These are phyloP conservation scores for Symbiodinium pilosum DNA, from an alignment of 73 alveolate genomes.

Conservation along the genomic window DNA sequence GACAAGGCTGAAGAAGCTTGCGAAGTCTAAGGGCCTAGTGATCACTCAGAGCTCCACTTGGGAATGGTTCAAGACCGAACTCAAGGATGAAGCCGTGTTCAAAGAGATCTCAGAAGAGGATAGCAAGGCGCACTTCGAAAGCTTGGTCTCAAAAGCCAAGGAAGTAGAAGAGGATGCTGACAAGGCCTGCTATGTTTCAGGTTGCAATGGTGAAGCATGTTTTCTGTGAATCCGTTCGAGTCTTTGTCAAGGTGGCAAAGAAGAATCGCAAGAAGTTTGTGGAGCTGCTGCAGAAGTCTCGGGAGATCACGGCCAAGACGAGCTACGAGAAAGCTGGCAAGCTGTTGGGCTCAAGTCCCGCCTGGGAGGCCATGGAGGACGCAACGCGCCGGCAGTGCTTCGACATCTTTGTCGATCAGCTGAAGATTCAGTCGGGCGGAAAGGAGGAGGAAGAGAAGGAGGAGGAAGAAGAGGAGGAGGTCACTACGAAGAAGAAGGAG, in stretches of 20 bases:
- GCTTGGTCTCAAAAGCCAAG: constrained; percentile 69
- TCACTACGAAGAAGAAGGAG: constrained; percentile 46
- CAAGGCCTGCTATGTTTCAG: not conserved
- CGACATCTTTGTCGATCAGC: constrained; percentile 92
- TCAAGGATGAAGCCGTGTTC: constrained; percentile 70
- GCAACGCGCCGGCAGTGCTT: constrained; percentile 83
- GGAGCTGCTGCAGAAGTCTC: constrained; percentile 87
- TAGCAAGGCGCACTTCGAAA: constrained; percentile 71
- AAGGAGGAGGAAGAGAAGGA: constrained; percentile 39
- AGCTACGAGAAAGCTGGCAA: constrained; percentile 71
- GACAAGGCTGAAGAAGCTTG: constrained; percentile 90
- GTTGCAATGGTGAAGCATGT: not conserved
- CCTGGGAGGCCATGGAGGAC: constrained; percentile 90
- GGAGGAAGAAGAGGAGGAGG: constrained; percentile 51
- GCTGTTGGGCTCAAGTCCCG: constrained; percentile 71
- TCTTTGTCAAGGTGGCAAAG: constrained; percentile 51
- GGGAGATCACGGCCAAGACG: constrained; percentile 79
- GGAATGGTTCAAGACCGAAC: constrained; percentile 52
- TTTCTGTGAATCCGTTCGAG: not conserved
- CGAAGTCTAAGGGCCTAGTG: constrained; percentile 79
- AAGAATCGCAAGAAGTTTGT: constrained; percentile 78
- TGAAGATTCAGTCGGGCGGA: constrained; percentile 79
- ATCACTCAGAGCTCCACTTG: constrained; percentile 80
- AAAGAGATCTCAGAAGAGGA: constrained; percentile 47
- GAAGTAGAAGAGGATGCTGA: constrained; percentile 88